Conservation (phyloP, 495 filamentous ascomycete genomes). For the Xylaria acuta region DNA sequence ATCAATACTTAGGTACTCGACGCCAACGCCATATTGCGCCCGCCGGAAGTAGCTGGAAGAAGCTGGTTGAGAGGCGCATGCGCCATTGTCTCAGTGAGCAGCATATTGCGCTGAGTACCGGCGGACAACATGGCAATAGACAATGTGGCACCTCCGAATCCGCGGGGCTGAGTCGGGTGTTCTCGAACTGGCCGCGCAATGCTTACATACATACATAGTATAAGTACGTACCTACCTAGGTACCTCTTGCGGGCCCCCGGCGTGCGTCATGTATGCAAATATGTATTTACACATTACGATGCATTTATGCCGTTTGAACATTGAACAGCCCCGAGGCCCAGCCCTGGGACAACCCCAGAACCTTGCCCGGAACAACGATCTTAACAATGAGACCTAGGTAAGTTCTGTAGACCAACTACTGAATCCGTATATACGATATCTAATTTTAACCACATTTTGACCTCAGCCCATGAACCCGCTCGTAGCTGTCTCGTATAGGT, state of each 20-base stretch:
- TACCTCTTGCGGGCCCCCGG: too few relatives aligned
- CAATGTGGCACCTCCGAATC: too few relatives aligned
- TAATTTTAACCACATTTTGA: conserved; percentile 4
- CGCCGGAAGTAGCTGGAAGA: background rate
- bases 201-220: too few relatives aligned
- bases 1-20: conserved; percentile 1
- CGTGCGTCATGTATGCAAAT: background rate
- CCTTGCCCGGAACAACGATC: background rate
- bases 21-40: background rate
- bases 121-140: too few relatives aligned
- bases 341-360: background rate
- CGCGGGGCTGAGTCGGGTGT: background rate
- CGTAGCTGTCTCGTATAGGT: background rate
- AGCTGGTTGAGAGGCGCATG: background rate
- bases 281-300: background rate
- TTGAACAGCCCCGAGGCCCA: too few relatives aligned
- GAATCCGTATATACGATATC: background rate
- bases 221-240: too few relatives aligned
- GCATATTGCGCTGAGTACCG: background rate
- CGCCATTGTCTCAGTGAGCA: conserved; percentile 2
- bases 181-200: background rate
- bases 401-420: background rate
- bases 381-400: background rate
- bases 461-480: background rate
- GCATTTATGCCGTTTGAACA: background rate